Percentiles rank a stretch among this genome's conserved stretches.
Conservation (phyloP, 148 eudicot species). For the Pharnaceum exiguum region DNA sequence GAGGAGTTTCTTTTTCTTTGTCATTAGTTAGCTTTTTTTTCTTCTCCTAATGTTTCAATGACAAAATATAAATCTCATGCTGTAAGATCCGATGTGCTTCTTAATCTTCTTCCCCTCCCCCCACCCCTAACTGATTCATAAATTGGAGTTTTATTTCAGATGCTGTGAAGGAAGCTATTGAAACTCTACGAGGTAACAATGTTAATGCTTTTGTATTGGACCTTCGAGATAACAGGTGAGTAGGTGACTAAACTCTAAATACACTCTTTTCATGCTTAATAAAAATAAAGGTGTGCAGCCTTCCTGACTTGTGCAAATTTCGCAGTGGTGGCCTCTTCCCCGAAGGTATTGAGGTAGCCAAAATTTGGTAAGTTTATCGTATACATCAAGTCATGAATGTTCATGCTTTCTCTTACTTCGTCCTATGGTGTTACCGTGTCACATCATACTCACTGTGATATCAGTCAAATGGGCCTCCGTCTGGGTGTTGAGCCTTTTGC, state of each 20-base stretch:
- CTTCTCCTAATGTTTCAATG: too few relatives aligned
- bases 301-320: conserved; percentile 28
- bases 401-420: background rate
- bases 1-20: too few relatives aligned
- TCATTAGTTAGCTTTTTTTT: too few relatives aligned
- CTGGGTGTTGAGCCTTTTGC: too few relatives aligned
- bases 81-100: too few relatives aligned
- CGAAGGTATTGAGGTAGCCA: conserved; percentile 93
- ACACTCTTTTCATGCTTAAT: background rate
- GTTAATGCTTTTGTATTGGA: conserved; percentile 88
- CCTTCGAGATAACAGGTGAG: conserved; percentile 96
- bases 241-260: conserved; percentile 46
- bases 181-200: conserved; percentile 65
- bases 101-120: too few relatives aligned
- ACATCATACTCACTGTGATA: too few relatives aligned
- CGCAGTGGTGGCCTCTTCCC: conserved; percentile 99
- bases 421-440: too few relatives aligned
- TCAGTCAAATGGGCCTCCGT: too few relatives aligned
- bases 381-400: background rate
- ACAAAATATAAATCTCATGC: too few relatives aligned
- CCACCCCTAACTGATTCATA: background rate
- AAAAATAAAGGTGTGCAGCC: background rate
- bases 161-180: conserved; percentile 90
- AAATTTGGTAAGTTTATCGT: conserved; percentile 68
- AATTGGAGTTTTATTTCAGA: conserved; percentile 33